Base-by-base conservation (phyloP, 1,139 yeast genomes). In the Saccharomyces pastorianus region DNA sequence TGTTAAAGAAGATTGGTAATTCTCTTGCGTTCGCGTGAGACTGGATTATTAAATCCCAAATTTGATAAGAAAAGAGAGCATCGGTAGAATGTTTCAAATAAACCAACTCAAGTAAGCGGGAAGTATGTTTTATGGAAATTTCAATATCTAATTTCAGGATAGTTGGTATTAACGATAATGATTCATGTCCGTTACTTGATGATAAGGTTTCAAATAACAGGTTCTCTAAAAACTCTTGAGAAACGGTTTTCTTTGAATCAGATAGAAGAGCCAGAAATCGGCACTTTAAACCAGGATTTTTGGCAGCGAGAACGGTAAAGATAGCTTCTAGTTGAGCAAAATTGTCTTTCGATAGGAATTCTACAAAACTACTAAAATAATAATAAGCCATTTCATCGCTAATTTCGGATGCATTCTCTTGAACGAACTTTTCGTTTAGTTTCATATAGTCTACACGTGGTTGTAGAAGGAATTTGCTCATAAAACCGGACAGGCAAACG, bases 1-100 rank as follows among this genome's bases (percentile, higher is more conserved):
- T 47, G 17, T 25, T 66, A 51, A 82, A 72, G 59, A 85, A 85
- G 4, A 69, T 67, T 8, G 69, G 70, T 47, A 82, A 71, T 53
- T 84, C 89, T 72, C 95, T 79, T 6, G 84, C 84, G 59, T 74
- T 78, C 4, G 76, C 72, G 62, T 76, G 79, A 9, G 85, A 78
- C 8, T 72, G 69, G 2, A 82, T 68, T 14, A 84, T 59, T 27
- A 73, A 71, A 2, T 66, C 62, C 50, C 78, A 76, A n/a, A 80
- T 63, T 1, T 55, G 54, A 5, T 60, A 55, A 8, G 60, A 53
- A 54, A 48, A 26, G 28, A 53, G 49, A 29, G n/a, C 20, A n/a
- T 56, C 47, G 14, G 60, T 56, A 3, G 51, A 28, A 14, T 63
- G 58, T 20, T 71, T 62, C 17, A 60, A 49, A 3, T 61, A 59